Base-by-base conservation (phyloP, 2,329 filamentous ascomycete genomes). In the Colletotrichum viniferum region DNA sequence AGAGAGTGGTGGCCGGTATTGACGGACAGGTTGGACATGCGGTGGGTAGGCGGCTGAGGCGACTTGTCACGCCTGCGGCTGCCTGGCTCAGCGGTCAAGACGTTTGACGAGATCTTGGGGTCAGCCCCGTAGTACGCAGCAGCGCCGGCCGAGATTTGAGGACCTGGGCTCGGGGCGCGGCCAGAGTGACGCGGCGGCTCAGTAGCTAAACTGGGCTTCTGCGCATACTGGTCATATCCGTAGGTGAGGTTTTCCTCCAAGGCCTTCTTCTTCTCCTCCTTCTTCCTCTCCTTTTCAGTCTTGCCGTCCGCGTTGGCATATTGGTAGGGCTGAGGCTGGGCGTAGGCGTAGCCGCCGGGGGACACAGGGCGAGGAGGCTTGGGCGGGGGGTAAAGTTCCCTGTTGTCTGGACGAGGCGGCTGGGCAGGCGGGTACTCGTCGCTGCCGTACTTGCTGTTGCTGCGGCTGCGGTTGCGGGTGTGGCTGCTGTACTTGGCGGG, bases 21-120 rank as follows among this genome's bases (percentile, higher is more conserved):
- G 58, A 92, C 88, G 2, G 84, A 87, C 48, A 92, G 83, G n/a
- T 83, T 85, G 2, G 89, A 90, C 89, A 90, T 89, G 77, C 87
- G 88, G 28, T 81, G 81, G 18, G 84, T 84, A 3, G 88, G 88
- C 5, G 89, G 89, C 77, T 85, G 83, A 0, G 89, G 88, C 5
- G 89, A 90, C 62, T 80, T 82, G 67, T 86, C 86, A 48, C 86
- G 82, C 65, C 83, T 82, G 71, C 68, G 83, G 62, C 79, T 78
- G 38, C 82, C 78, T 5, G 85, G 83, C 28, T 88, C 88, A 30
- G 86, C 86, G 1, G 84, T 85, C 67, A 89, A 77, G 32, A 88
- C 80, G 73, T 83, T 88, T 12, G 80, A 81, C 16, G 66, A 34
- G 7, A 77, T 78, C 13, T 84, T 84, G 4, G 85, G 81, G 71